Evolutionary conservation across 495 filamentous ascomycete species (phyloP), one percentile per base, ranked within the genome.

Genomic region (Penicillium antarcticum): DNA sequence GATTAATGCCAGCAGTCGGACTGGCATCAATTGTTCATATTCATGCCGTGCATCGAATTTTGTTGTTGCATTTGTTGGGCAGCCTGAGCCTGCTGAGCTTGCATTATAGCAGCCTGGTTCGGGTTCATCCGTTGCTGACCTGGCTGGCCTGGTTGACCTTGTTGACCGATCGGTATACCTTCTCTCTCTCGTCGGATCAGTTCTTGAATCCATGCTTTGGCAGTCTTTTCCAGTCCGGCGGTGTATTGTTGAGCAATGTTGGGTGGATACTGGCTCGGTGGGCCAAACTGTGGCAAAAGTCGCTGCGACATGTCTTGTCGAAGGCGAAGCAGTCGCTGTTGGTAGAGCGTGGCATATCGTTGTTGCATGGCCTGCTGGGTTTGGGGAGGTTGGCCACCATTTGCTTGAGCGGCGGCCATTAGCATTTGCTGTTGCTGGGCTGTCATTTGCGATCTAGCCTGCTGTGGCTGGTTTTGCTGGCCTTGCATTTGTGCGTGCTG

Each of bases 41-140:
- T 38, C 47, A 49, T 49, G n/a, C 47, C 72, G 33, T 74, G 70
- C 75, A 72, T 75, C 67, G 75, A 74, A 44, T 69, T 72, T 46
- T 76, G 72, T 24, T 71, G 66, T 44, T 73, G 74, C 50, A 79
- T 73, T 49, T 74, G 69, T 38, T 75, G 70, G 59, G 47, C 47
- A 9, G 26, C 26, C 26, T 29, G 26, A 7, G 26, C 26, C 48
- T 74, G 68, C 53, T 75, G 72, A 42, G 67, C 71, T 42, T 77
- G 63, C 37, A 67, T 29, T 16, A 49, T 63, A 1, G 65, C 38
- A 54, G 46, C 26, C 42, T 67, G 51, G 8, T 29, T 29, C 26
- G 26, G 26, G 26, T 29, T 29, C 26, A 29, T 29, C 59, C 71
- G 34, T 70, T 68, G 42, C 51, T 69, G 51, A 47, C 60, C 43